phyloP scores from a whole-genome alignment of 2,329 filamentous ascomycete genomes.

The Apiospora malaysiana region DNA sequence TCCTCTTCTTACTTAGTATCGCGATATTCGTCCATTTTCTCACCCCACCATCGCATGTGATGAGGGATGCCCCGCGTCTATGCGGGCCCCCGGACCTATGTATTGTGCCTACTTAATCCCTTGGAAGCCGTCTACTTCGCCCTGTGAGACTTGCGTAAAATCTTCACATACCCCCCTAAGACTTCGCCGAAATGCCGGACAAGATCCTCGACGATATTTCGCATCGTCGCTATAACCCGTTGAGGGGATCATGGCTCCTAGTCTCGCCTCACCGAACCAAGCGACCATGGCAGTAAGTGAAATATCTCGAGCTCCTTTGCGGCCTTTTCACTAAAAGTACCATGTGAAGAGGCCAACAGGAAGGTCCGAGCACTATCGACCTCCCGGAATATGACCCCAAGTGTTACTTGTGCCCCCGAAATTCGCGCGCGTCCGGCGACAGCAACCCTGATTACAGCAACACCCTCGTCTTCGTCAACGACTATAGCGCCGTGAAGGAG shows the following conservation, averaged over 20 bases:
- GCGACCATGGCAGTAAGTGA: slow-evolving; percentile 91
- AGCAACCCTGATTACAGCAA: slow-evolving; percentile 83
- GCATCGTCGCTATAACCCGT: slow-evolving; percentile 89
- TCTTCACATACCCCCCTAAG: neutral
- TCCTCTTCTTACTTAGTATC: neutral
- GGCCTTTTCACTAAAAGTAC: neutral
- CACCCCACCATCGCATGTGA: slow-evolving; percentile 17
- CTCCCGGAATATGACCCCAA: slow-evolving; percentile 83
- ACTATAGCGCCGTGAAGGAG: slow-evolving; percentile 97
- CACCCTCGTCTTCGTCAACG: slow-evolving; percentile 95
- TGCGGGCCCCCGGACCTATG: slow-evolving; percentile 9
- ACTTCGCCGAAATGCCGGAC: slow-evolving; percentile 64
- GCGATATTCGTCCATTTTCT: slow-evolving; percentile 5
- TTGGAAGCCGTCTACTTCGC: neutral
- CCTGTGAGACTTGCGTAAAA: neutral
- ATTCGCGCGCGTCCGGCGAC: slow-evolving; percentile 86
- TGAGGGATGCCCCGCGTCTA: slow-evolving; percentile 6
- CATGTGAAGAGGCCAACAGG: slow-evolving; percentile 73
- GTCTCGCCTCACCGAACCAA: slow-evolving; percentile 97
- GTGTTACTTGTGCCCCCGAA: slow-evolving; percentile 95
- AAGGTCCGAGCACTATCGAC: slow-evolving; percentile 69
- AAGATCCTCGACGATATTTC: slow-evolving; percentile 93
- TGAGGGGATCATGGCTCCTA: slow-evolving; percentile 88
- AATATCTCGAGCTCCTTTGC: slow-evolving; percentile 28
- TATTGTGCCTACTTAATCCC: neutral